phyloP scores from a whole-genome alignment of 108 stramenopile species.

The Nitzschia putrida region DNA sequence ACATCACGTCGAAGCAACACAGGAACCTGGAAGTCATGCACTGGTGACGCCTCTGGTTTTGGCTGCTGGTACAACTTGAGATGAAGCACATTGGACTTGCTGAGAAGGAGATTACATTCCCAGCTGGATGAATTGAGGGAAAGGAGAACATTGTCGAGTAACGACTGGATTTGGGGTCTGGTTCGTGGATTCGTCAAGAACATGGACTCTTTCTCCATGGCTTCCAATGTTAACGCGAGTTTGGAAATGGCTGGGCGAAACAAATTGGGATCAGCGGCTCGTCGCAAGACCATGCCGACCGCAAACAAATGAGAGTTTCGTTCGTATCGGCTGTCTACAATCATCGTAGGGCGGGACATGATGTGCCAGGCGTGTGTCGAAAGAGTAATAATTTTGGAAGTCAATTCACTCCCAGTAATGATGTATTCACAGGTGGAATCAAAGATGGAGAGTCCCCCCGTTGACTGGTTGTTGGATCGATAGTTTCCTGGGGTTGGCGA shows the following conservation, averaged over 20 bases:
- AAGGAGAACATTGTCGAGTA: slow-evolving; percentile 61
- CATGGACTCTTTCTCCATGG: slow-evolving; percentile 77
- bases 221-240: slow-evolving; percentile 61
- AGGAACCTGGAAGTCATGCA: slow-evolving; percentile 78
- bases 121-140: slow-evolving; percentile 66
- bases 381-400: slow-evolving; percentile 74
- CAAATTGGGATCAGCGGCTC: slow-evolving; percentile 70
- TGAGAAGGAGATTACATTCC: slow-evolving; percentile 75
- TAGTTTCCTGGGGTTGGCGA: not conserved
- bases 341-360: slow-evolving; percentile 72
- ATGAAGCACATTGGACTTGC: slow-evolving; percentile 68
- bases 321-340: slow-evolving; percentile 66
- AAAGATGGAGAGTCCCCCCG: slow-evolving; percentile 58
- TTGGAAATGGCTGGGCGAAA: slow-evolving; percentile 71
- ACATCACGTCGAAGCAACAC: slow-evolving; percentile 71
- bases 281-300: slow-evolving; percentile 75
- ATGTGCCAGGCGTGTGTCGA: slow-evolving; percentile 79
- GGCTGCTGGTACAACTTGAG: slow-evolving; percentile 77
- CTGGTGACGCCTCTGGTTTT: slow-evolving; percentile 59
- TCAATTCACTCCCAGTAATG: slow-evolving; percentile 80
- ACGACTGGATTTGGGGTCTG: slow-evolving; percentile 55
- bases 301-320: slow-evolving; percentile 78
- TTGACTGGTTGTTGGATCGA: not conserved
- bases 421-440: slow-evolving; percentile 79
- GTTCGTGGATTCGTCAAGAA: slow-evolving; percentile 52